Evolutionary conservation across 2,329 filamentous ascomycete genomes (phyloP).

Genomic region (Fusarium chuoi): DNA sequence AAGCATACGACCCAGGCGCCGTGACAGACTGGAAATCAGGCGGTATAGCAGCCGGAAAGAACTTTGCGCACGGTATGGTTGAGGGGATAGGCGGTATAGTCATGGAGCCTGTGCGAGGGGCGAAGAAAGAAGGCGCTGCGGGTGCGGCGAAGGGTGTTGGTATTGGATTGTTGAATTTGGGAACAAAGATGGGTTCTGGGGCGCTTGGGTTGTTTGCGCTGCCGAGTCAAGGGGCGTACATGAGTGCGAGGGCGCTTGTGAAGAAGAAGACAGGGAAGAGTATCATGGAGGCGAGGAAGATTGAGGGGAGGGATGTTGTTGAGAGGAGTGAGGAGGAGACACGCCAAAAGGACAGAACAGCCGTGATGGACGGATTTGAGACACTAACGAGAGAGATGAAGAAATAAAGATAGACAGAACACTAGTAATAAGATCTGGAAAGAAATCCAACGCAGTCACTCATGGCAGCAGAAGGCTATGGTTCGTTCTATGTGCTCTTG

Average conservation of each 20-base stretch:
- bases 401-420: not conserved
- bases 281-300: not conserved
- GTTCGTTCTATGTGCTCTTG: accelerated
- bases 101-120: slow-evolving; percentile 3
- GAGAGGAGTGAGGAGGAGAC: not conserved
- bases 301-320: not conserved
- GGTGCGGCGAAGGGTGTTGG: slow-evolving; percentile 21
- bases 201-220: not conserved
- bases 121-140: slow-evolving; percentile 2
- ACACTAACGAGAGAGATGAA: accelerated
- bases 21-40: slow-evolving; percentile 27
- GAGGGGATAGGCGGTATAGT: slow-evolving; percentile 18
- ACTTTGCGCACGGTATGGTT: slow-evolving; percentile 16
- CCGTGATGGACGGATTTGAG: not conserved
- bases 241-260: slow-evolving; percentile 1
- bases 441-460: not conserved
- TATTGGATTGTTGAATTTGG: slow-evolving; percentile 5
- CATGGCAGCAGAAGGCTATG: not conserved
- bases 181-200: not conserved
- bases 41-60: not conserved
- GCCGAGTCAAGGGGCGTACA: not conserved
- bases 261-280: not conserved
- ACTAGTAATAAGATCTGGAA: not conserved
- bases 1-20: slow-evolving; percentile 4
- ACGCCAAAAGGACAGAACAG: accelerated